A percentile compares a stretch with the other conserved stretches of the same genome.
phyloP scores from a whole-genome alignment of 441 rosid genomes.

The Gossypium gossypioides region DNA sequence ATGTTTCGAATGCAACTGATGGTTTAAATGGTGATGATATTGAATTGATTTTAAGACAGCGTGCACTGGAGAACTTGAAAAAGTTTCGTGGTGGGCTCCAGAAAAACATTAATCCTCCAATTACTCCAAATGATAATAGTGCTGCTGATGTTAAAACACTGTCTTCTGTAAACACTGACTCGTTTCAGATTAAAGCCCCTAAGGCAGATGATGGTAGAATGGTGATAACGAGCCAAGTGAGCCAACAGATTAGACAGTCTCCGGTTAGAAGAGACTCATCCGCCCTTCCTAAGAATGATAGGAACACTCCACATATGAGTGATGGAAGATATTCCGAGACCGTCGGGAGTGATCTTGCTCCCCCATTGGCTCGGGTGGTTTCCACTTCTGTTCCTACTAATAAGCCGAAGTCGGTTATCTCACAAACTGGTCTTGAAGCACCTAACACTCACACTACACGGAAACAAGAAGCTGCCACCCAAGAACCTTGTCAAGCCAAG shows the following conservation, averaged over 20 bases:
- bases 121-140: slow-evolving; percentile 20
- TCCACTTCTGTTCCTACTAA: slow-evolving; percentile 20
- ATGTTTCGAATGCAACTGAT: slow-evolving; percentile 20
- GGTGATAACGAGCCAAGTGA: slow-evolving; percentile 13
- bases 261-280: slow-evolving; percentile 8
- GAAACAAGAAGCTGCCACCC: neutral
- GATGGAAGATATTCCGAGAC: slow-evolving; percentile 19
- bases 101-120: slow-evolving; percentile 12
- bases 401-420: slow-evolving; percentile 28
- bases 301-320: slow-evolving; percentile 7
- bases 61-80: slow-evolving; percentile 67
- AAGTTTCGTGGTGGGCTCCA: slow-evolving; percentile 41
- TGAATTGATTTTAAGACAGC: slow-evolving; percentile 58
- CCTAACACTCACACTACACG: neutral
- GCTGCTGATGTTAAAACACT: slow-evolving; percentile 16
- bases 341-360: slow-evolving; percentile 14
- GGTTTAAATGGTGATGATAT: slow-evolving; percentile 31
- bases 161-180: slow-evolving; percentile 15
- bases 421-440: slow-evolving; percentile 28
- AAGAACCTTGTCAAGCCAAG: slow-evolving; percentile 25
- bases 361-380: slow-evolving; percentile 21
- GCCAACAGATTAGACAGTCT: slow-evolving; percentile 12
- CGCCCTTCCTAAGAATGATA: slow-evolving; percentile 1
- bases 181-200: slow-evolving; percentile 15
- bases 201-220: slow-evolving; percentile 15